These are phyloP conservation scores for Aristolochia contorta DNA, from an alignment of 164 flowering plant species.

Conservation along the genomic window DNA sequence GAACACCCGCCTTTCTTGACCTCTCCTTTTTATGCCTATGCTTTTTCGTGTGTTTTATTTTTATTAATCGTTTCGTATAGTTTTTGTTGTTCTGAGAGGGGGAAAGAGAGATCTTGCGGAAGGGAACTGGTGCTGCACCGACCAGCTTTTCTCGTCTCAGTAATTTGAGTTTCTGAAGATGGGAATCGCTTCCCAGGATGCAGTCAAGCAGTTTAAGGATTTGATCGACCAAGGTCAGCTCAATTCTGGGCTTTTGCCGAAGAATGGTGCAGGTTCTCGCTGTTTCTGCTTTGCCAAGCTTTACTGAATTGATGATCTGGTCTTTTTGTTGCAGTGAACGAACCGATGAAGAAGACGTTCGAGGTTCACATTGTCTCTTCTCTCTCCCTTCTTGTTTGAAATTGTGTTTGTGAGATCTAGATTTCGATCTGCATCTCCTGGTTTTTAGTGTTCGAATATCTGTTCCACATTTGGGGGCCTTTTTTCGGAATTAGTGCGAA, in stretches of 20 bases:
- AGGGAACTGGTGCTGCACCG: neutral
- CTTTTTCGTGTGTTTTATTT: neutral
- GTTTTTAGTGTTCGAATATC: neutral
- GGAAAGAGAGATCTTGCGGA: neutral
- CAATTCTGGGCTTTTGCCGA: neutral
- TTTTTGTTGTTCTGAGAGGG: neutral
- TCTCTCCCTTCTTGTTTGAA: neutral
- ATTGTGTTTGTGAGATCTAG: neutral
- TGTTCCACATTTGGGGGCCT: too few relatives aligned
- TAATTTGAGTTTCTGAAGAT: conserved; percentile 15
- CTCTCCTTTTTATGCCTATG: neutral
- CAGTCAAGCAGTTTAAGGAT: conserved; percentile 38
- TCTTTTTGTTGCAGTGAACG: conserved; percentile 21
- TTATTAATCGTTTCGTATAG: neutral
- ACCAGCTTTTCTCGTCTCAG: neutral
- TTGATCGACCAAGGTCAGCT: conserved; percentile 43
- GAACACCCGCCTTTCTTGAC: conserved; percentile 1
- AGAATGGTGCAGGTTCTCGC: neutral
- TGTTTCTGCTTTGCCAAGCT: neutral
- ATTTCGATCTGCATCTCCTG: neutral
- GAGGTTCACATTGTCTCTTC: conserved; percentile 16
- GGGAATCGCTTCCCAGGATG: conserved; percentile 41
- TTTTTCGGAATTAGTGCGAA: too few relatives aligned
- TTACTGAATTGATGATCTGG: neutral
- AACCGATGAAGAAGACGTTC: conserved; percentile 21